Conservation (phyloP, 768 basidiomycete genomes). For the Dioszegia hungarica region DNA sequence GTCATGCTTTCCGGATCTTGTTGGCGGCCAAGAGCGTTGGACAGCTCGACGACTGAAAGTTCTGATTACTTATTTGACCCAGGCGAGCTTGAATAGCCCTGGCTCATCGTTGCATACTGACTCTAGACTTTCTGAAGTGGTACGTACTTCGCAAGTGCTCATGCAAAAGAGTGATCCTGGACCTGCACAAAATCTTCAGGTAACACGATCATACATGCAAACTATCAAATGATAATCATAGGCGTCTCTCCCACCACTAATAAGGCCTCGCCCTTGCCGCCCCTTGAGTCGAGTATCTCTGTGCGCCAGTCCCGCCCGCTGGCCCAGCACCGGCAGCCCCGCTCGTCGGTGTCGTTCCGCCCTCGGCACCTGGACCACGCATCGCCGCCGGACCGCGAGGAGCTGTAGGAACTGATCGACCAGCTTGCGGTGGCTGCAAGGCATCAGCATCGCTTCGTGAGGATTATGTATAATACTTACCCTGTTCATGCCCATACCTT, state of each 20-base stretch:
- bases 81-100: no score
- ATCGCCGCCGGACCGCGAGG: constrained; percentile 48
- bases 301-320: constrained; percentile 31
- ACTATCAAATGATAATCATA: no score
- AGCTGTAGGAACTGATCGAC: constrained; percentile 35
- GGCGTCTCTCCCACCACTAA: no score
- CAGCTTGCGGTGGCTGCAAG: not conserved
- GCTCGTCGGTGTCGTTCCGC: constrained; percentile 7
- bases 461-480: not conserved
- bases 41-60: no score
- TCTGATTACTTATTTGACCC: no score
- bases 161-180: no score
- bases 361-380: constrained; percentile 19
- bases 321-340: constrained; percentile 1
- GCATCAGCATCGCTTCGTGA: not conserved
- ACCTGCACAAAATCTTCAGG: no score
- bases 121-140: no score
- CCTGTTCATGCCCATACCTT: constrained; percentile 1
- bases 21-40: no score
- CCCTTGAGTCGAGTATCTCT: constrained; percentile 47
- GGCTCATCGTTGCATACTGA: no score
- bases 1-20: not conserved
- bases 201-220: no score
- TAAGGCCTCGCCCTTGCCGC: constrained; percentile 44
- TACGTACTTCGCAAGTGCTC: no score